Base-by-base conservation (phyloP, 2,329 filamentous ascomycete species). In the Pseudocercospora musae region DNA sequence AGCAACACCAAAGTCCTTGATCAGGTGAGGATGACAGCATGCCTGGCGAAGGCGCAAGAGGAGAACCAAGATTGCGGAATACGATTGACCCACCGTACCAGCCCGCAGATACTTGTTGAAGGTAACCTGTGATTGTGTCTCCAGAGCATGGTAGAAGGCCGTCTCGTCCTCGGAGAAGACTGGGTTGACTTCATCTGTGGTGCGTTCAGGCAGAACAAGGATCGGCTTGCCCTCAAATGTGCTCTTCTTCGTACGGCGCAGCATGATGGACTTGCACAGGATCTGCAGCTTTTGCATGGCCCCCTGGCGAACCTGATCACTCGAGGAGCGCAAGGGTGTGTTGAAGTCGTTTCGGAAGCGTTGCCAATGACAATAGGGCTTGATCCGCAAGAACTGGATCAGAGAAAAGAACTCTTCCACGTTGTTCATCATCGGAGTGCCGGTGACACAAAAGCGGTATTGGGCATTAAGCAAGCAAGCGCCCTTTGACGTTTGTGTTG, bases 391-490 rank as follows among this genome's bases (percentile, higher is more conserved):
- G 72, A 96, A 97, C 2, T 85, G 84, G 49, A 96, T 81, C 20
- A 96, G 78, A 0, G 91, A 90, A 70, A 85, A 92, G 2, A 96
- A 80, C 70, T 97, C 93, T 23, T 85, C 80, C 2, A 94, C 86
- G 11, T 83, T 86, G 69, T 96, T 96, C 89, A 95, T 95, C 89
- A 94, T 92, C 0, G 91, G 91, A 0, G 91, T 95, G 25, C 91
- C 91, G 2, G 88, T 91, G 74, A 94, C 84, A 71, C 89, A 92
- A 79, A 90, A 87, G 53, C 90, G 83, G 71, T 89, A 85, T 37
- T 78, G 80, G 13, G 89, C 80, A 63, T 83, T 77, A 15, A 95
- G 75, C 10, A 77, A 74, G 67, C 80, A 84, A 29, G 85, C 85
- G 4, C 85, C 89, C 65, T 82, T 81, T 1, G 89, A 84, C 4